Evolutionary conservation across 179 eudicot genomes (phyloP).

Genomic region (Monotropa hypopitys): DNA sequence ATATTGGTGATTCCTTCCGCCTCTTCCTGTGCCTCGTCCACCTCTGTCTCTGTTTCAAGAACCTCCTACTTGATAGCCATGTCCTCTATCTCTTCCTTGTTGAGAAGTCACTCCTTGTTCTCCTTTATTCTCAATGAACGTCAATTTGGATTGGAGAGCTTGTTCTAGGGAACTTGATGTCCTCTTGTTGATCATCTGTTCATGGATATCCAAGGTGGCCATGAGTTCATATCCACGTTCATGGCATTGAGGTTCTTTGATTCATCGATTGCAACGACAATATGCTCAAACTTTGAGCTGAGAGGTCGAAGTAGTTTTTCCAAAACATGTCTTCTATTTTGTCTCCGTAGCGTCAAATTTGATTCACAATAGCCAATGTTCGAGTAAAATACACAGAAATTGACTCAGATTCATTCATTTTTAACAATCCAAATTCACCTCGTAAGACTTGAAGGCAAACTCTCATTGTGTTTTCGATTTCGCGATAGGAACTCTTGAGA

Average conservation of each 20-base stretch:
- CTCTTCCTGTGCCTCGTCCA: neutral
- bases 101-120: neutral
- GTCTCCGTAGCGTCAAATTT: neutral
- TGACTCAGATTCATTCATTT: neutral
- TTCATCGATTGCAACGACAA: neutral
- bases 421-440: neutral
- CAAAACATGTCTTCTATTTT: too few relatives aligned
- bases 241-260: neutral
- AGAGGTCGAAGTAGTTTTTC: neutral
- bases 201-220: neutral
- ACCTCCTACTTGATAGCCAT: neutral
- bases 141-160: too few relatives aligned
- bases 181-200: neutral
- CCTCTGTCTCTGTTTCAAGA: neutral
- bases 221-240: neutral
- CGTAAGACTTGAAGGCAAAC: neutral
- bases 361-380: neutral
- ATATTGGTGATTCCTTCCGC: too few relatives aligned
- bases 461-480: neutral
- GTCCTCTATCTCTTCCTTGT: neutral
- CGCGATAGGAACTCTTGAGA: neutral
- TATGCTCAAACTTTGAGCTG: neutral
- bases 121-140: neutral
- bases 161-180: too few relatives aligned
- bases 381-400: too few relatives aligned